Percentiles rank a stretch among this genome's conserved stretches.
These are phyloP conservation scores for Clarkia xantiana DNA, from an alignment of 345 rosid species.

Conservation along the genomic window DNA sequence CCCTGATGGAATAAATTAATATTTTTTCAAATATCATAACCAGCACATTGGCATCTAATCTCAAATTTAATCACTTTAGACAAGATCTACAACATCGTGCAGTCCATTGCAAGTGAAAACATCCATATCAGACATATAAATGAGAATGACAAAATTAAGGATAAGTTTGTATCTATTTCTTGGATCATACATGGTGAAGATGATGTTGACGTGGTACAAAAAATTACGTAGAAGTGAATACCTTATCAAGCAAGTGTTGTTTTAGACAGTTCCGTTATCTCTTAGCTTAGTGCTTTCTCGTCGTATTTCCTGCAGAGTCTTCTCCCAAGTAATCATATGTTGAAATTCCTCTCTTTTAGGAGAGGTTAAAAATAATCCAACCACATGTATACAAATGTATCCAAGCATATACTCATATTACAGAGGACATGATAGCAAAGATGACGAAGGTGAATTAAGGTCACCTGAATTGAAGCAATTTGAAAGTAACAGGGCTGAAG, in stretches of 20 bases:
- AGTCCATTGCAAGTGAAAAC: not conserved
- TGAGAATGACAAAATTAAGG: too few relatives aligned
- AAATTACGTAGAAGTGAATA: conserved; percentile 8
- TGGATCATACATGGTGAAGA: too few relatives aligned
- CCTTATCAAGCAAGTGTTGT: conserved; percentile 92
- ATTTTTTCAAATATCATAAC: too few relatives aligned
- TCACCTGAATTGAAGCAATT: too few relatives aligned
- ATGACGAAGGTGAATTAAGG: not conserved
- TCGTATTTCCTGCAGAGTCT: conserved; percentile 42
- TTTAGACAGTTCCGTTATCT: conserved; percentile 69
- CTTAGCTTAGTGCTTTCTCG: conserved; percentile 64
- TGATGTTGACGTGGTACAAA: too few relatives aligned
- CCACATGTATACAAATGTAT: conserved; percentile 18
- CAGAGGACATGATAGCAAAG: not conserved
- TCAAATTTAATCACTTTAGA: too few relatives aligned
- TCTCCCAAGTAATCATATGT: conserved; percentile 41
- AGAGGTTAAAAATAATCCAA: conserved; percentile 23
- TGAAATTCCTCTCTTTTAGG: conserved; percentile 51
- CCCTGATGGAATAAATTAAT: too few relatives aligned
- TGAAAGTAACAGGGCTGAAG: not conserved
- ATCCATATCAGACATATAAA: not conserved
- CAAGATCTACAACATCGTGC: too few relatives aligned
- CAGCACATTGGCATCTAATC: too few relatives aligned
- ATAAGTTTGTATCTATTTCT: too few relatives aligned
- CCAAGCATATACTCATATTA: not conserved